These are phyloP conservation scores for Phytophthora cajani DNA, from an alignment of 352 stramenopile species.

Conservation along the genomic window DNA sequence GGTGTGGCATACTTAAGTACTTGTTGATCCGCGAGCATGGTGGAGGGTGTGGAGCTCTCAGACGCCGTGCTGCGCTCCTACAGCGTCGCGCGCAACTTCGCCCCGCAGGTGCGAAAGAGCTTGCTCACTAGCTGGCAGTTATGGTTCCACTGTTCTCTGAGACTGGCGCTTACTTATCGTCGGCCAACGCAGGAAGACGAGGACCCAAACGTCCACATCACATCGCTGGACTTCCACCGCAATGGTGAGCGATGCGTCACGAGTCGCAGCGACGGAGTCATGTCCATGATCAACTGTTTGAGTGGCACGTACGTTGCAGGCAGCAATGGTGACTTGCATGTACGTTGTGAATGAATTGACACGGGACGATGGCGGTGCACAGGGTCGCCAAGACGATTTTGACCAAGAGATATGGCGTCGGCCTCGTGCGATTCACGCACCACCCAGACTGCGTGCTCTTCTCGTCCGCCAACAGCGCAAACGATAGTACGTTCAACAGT, in stretches of 20 bases:
- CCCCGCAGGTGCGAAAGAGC: conserved; percentile 48
- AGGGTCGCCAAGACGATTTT: conserved; percentile 89
- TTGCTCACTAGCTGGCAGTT: not conserved
- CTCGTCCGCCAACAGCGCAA: conserved; percentile 74
- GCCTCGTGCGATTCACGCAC: conserved; percentile 82
- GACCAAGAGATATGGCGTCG: conserved; percentile 84
- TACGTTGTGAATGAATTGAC: not conserved
- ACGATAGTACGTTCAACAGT: conserved; percentile 58
- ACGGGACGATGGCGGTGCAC: conserved; percentile 1
- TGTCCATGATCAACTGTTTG: conserved; percentile 85
- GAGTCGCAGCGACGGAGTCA: conserved; percentile 76
- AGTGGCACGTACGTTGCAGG: conserved; percentile 73
- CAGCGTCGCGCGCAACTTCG: conserved; percentile 70
- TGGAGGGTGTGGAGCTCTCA: conserved; percentile 50
- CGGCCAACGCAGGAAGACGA: conserved; percentile 56
- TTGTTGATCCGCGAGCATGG: conserved; percentile 2
- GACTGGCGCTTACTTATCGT: not conserved
- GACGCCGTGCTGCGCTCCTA: conserved; percentile 74
- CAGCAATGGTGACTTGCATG: not conserved
- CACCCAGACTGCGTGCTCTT: conserved; percentile 89
- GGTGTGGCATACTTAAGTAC: not conserved
- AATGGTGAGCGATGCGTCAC: conserved; percentile 81
- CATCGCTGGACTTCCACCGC: conserved; percentile 81
- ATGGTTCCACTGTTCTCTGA: conserved; percentile 7
- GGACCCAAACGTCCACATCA: conserved; percentile 61